Evolutionary conservation across 805 yeast genomes (phyloP), one percentile per base, ranked within the genome.

Genomic region (Vanderwaltozyma yarrowii): DNA sequence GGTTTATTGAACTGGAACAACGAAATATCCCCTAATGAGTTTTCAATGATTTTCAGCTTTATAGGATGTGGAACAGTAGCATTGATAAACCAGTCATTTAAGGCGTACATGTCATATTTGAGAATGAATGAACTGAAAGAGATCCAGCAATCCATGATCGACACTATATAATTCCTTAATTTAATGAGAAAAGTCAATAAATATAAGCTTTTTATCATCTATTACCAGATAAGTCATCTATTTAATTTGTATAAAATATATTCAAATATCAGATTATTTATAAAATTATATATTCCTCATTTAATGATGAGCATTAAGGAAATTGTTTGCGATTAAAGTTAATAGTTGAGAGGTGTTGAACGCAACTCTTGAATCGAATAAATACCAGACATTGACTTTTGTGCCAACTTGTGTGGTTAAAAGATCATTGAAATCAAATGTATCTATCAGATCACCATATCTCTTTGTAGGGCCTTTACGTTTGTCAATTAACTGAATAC

Each of bases 401-500:
- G 43, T 39, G n/a, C 83, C 87, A 44, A 81, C 84, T 58, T 88
- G 96, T 36, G 72, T 67, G 32, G 73, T 74, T 45, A 89, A 65
- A 33, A 89, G 60, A 20, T 80, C 78, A 50, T 84, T 92, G 39
- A 89, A 67, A 0, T 83, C 70, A 16, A 89, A 56, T 11, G 73
- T 67, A 27, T 67, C 68, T 11, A 66, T 55, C 0, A 68, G 66
- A 13, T 47, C 50, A 9, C 39, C 18, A 32, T 44, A 46, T 13
- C 32, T 45, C 23, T 42, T 51, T n/a, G 46, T 53, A 3, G 48
- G 40, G 5, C 54, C 52, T 33, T 55, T 57, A 27, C 61, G 52
- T 30, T 46, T 54, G 36, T 65, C 70, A 24, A 61, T 53, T n/a
- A 79, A 71, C 16, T 75, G 80, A 20, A 78, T 73, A 28, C 75